A percentile compares a stretch with the other conserved stretches of the same genome.
Evolutionary conservation across 2,329 filamentous ascomycete species (phyloP).

Genomic region (Allantophomopsis cytisporea): DNA sequence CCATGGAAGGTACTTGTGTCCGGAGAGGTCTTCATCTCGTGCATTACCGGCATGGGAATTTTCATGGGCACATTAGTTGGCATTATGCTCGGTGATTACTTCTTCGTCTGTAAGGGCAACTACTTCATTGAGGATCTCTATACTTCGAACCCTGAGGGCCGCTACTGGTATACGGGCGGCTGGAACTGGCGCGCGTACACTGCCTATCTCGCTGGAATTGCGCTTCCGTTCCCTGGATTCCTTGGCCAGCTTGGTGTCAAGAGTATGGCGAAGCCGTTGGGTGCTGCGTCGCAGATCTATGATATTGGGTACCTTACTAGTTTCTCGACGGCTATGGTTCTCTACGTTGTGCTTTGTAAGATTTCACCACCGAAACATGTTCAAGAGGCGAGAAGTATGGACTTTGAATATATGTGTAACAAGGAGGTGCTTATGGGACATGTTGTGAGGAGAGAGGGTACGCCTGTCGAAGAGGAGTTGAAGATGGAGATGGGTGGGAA

Average conservation of each 20-base stretch:
- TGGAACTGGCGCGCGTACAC: conserved; percentile 13
- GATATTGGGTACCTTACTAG: conserved; percentile 12
- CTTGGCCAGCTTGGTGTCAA: conserved; percentile 5
- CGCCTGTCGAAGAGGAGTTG: not conserved
- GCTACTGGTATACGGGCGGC: conserved; percentile 20
- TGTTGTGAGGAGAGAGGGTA: not conserved
- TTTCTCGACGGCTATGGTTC: conserved; percentile 8
- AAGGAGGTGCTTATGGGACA: not conserved
- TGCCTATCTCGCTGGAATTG: conserved; percentile 11
- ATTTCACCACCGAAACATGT: not conserved
- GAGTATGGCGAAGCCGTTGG: not conserved
- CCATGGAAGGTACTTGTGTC: conserved; percentile 19
- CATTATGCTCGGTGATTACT: conserved; percentile 22
- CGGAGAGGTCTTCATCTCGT: conserved; percentile 12
- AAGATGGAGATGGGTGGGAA: not conserved
- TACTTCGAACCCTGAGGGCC: conserved; percentile 11
- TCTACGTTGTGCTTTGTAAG: conserved; percentile 8
- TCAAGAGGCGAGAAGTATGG: not conserved
- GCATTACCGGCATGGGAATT: conserved; percentile 15
- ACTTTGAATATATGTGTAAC: not conserved
- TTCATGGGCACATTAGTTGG: conserved; percentile 15
- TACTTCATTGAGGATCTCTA: conserved; percentile 19
- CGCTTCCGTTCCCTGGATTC: conserved; percentile 10
- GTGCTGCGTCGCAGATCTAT: conserved; percentile 9
- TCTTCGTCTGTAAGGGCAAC: conserved; percentile 18